phyloP scores from a whole-genome alignment of 805 yeast species.

The Candida pseudoglaebosa region DNA sequence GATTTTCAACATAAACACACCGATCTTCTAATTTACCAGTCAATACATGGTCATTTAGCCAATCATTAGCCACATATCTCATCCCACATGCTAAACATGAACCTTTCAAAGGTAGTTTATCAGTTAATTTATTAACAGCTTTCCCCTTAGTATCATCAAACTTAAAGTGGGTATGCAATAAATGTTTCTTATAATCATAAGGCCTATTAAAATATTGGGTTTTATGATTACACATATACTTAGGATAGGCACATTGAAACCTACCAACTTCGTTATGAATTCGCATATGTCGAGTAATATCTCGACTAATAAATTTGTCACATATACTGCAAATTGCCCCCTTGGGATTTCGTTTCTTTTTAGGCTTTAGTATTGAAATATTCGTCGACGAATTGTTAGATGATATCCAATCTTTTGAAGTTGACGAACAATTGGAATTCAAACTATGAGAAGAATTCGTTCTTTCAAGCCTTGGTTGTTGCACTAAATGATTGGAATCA shows the following conservation, averaged over 20 bases:
- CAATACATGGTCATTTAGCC: constrained; percentile 55
- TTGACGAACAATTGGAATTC: constrained; percentile 12
- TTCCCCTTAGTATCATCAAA: constrained; percentile 41
- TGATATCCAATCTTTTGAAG: neutral
- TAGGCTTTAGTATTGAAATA: neutral
- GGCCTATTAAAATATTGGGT: constrained; percentile 43
- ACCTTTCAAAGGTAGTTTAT: constrained; percentile 36
- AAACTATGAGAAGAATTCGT: constrained; percentile 13
- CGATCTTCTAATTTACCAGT: constrained; percentile 18
- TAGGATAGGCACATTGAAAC: constrained; percentile 41
- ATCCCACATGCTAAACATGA: constrained; percentile 46
- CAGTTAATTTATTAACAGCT: constrained; percentile 37
- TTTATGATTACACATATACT: constrained; percentile 36
- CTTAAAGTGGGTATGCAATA: constrained; percentile 38
- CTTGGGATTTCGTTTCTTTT: constrained; percentile 28
- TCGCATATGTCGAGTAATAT: constrained; percentile 39
- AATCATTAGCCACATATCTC: constrained; percentile 45
- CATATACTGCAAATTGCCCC: constrained; percentile 39
- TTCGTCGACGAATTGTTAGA: neutral
- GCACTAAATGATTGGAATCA: no score
- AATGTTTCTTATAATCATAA: constrained; percentile 43
- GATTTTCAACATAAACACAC: constrained; percentile 20
- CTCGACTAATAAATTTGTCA: constrained; percentile 38
- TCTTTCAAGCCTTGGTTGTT: constrained; percentile 10
- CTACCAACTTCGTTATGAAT: constrained; percentile 42